phyloP scores from a whole-genome alignment of 768 basidiomycete genomes.

The Exsudoporus frostii region DNA sequence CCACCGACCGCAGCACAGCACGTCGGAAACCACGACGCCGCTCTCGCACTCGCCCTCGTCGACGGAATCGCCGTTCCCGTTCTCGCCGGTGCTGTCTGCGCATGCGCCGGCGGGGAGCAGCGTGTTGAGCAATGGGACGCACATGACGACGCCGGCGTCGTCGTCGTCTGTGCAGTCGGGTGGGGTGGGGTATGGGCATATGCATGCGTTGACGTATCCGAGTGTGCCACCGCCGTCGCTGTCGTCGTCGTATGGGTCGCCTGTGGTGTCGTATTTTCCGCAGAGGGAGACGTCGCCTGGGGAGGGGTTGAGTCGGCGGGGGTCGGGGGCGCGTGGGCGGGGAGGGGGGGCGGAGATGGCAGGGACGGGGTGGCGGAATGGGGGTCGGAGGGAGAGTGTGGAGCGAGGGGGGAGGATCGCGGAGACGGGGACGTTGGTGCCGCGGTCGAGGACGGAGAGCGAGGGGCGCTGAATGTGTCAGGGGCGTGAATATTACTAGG shows the following conservation, averaged over 20 bases:
- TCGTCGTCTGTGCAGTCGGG: slow-evolving; percentile 35
- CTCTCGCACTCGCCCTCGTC: slow-evolving; percentile 65
- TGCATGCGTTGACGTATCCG: slow-evolving; percentile 64
- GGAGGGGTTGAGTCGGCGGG: slow-evolving; percentile 53
- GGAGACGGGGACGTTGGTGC: slow-evolving; percentile 59
- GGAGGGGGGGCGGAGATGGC: slow-evolving; percentile 19
- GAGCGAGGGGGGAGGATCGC: slow-evolving; percentile 67
- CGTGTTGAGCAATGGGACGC: slow-evolving; percentile 43
- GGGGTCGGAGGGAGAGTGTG: slow-evolving; percentile 53
- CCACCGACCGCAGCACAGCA: slow-evolving; percentile 47
- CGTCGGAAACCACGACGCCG: slow-evolving; percentile 57
- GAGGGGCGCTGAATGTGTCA: not conserved
- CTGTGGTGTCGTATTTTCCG: slow-evolving; percentile 46
- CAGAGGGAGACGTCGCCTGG: slow-evolving; percentile 49
- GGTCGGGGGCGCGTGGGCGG: slow-evolving; percentile 41
- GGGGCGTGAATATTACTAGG: too few species aligned
- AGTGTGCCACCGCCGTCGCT: slow-evolving; percentile 81
- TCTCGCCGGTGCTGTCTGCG: slow-evolving; percentile 57
- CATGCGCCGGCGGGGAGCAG: slow-evolving; percentile 37
- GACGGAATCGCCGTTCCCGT: slow-evolving; percentile 63
- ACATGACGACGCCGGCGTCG: slow-evolving; percentile 72
- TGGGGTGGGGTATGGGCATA: slow-evolving; percentile 14
- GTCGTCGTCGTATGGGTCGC: slow-evolving; percentile 75
- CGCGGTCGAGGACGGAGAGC: slow-evolving; percentile 33
- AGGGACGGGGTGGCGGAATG: slow-evolving; percentile 25